phyloP scores from a whole-genome alignment of 2,329 filamentous ascomycete species.

The Epichloe gansuensis region DNA sequence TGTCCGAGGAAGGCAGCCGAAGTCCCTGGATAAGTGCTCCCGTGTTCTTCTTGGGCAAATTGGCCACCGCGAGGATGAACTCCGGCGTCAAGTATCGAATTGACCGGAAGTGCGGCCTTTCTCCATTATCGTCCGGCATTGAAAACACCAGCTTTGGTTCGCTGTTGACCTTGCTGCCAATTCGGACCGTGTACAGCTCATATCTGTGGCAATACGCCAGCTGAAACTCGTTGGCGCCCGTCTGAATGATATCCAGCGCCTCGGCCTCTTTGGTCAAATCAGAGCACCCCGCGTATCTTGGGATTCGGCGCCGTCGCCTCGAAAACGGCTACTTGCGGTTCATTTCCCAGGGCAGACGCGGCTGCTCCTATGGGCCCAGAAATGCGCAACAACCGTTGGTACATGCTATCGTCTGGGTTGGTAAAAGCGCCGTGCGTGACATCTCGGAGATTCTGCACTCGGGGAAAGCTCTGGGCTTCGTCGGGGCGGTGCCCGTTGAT shows the following conservation, averaged over 20 bases:
- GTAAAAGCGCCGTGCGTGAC: conserved; percentile 42
- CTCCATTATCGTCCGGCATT: conserved; percentile 35
- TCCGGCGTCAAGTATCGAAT: conserved; percentile 46
- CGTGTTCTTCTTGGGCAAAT: conserved; percentile 41
- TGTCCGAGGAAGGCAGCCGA: conserved; percentile 32
- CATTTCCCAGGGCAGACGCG: conserved; percentile 63
- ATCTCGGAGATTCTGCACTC: conserved; percentile 36
- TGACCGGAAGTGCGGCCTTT: conserved; percentile 41
- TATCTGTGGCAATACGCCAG: conserved; percentile 70
- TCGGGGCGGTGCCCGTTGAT: conserved; percentile 13
- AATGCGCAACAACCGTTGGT: conserved; percentile 48
- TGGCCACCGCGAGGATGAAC: conserved; percentile 46
- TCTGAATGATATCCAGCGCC: conserved; percentile 58
- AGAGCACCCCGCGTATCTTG: conserved; percentile 35
- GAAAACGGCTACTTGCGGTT: conserved; percentile 72
- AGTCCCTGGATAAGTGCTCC: conserved; percentile 46
- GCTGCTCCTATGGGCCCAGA: conserved; percentile 61
- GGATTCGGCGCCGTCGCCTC: conserved; percentile 40
- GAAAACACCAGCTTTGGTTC: conserved; percentile 44
- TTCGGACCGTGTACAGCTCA: conserved; percentile 56
- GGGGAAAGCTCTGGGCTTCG: conserved; percentile 7
- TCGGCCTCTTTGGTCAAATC: conserved; percentile 46
- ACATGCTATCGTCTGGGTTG: conserved; percentile 36
- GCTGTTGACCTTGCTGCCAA: conserved; percentile 35
- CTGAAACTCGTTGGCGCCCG: conserved; percentile 49